A percentile compares a stretch with the other conserved stretches of the same genome.
phyloP scores from a whole-genome alignment of 2,329 filamentous ascomycete species.

The Alternaria conjuncta region DNA sequence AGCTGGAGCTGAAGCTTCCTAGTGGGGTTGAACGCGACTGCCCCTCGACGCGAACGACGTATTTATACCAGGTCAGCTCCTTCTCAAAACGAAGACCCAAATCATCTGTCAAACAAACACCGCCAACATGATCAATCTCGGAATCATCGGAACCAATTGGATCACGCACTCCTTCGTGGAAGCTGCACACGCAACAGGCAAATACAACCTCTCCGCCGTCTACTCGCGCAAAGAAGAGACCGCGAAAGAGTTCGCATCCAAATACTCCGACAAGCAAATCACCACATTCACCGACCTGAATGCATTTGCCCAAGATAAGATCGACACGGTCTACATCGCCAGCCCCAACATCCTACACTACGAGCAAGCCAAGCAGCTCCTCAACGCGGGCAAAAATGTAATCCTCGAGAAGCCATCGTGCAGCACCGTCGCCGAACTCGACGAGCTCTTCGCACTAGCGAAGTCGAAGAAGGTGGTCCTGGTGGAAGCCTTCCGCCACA shows the following conservation, averaged over 20 bases:
- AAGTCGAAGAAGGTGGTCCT: constrained; percentile 51
- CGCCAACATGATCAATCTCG: constrained; percentile 50
- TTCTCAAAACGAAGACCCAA: neutral
- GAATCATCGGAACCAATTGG: constrained; percentile 57
- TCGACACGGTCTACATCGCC: constrained; percentile 57
- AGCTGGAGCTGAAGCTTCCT: constrained; percentile 3
- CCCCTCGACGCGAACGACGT: constrained; percentile 2
- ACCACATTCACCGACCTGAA: constrained; percentile 51
- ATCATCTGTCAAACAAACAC: neutral
- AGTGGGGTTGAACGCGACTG: constrained; percentile 22
- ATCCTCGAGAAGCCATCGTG: constrained; percentile 59
- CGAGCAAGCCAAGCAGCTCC: constrained; percentile 52
- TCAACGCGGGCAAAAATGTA: constrained; percentile 56
- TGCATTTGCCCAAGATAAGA: constrained; percentile 47
- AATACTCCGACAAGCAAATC: constrained; percentile 43
- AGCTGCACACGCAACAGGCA: constrained; percentile 50
- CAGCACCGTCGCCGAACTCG: constrained; percentile 51
- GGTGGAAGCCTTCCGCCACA: constrained; percentile 58
- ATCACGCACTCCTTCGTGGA: constrained; percentile 58
- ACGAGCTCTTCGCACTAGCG: constrained; percentile 52
- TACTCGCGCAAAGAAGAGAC: constrained; percentile 55
- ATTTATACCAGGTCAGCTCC: neutral
- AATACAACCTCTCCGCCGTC: constrained; percentile 55
- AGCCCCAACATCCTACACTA: constrained; percentile 58
- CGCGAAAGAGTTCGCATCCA: constrained; percentile 52